Conservation (phyloP, 371 early-diverging fungal genomes). For the Mortierella sp. region DNA sequence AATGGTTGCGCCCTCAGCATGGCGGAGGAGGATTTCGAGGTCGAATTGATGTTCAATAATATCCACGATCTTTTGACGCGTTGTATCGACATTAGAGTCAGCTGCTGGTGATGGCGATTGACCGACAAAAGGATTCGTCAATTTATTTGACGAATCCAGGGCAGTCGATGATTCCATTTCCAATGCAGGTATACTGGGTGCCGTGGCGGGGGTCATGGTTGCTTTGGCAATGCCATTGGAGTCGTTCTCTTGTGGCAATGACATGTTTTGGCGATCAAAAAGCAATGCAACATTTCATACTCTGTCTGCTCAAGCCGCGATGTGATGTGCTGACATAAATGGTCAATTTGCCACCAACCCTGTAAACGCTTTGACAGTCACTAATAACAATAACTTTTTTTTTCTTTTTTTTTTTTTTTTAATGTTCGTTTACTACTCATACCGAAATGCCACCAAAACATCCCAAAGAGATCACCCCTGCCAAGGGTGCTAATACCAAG, state of each 20-base stretch:
- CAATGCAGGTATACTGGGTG: neutral
- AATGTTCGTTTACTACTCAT: neutral
- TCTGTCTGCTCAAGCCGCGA: too few relatives aligned
- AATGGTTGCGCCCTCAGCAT: conserved; percentile 71
- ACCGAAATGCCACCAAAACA: conserved; percentile 21
- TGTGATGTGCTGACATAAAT: too few relatives aligned
- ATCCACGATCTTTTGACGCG: conserved; percentile 64
- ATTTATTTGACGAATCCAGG: neutral
- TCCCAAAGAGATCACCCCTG: conserved; percentile 14
- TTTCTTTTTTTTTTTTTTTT: neutral
- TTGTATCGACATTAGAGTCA: conserved; percentile 52
- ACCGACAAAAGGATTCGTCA: neutral
- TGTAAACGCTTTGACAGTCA: neutral
- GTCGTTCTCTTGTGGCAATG: conserved; percentile 23
- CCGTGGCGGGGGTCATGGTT: conserved; percentile 22
- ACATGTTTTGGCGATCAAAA: conserved; percentile 20
- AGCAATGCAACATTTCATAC: neutral
- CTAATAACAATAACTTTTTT: neutral
- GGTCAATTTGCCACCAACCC: neutral
- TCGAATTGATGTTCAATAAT: conserved; percentile 82
- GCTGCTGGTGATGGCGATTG: neutral
- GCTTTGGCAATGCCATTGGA: conserved; percentile 14
- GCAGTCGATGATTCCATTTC: neutral
- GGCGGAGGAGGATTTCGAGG: conserved; percentile 76
- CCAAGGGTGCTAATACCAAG: conserved; percentile 18